Base-by-base conservation (phyloP, 78 protist species). In the Dictyostelium discoideum region DNA sequence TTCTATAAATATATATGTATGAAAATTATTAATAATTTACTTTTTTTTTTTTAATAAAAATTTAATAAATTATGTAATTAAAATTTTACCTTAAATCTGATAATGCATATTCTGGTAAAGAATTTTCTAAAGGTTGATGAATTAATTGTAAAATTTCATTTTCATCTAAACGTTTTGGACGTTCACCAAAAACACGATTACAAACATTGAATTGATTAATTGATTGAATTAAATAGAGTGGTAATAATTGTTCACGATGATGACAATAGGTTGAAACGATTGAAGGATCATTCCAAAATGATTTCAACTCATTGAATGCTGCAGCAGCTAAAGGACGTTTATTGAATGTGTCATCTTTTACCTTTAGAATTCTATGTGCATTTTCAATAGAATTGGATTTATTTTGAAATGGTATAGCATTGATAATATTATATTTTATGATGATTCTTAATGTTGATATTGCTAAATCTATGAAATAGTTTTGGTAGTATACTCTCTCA, bases 151-250 rank as follows among this genome's bases (percentile, higher is more conserved):
- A 32, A 3, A 90, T 82, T 72, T 90, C 95, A 72, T 24, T 32
- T 26, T 90, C 95, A 8, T 90, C 95, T 9, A 88, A 88, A 20
- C 20, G 42, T 54, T 82, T 90, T 48, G 78, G 54, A 54, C 14
- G 74, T 50, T 63, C 87, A 39, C 88, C 88, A 83, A 90, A 90
- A 73, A 90, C 84, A 72, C 95, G 72, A 22, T 67, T 87, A 74
- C 85, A 78, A 67, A 90, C 40, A 16, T 72, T 65, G 76, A 81
- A 90, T 39, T 90, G 84, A 22, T 80, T 86, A 32, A 90, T 90
- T 9, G 82, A 14, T 26, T n/a, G 24, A 81, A 63, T 29, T 48
- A 67, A 46, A 82, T 42, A 54, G 24, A 14, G 69, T 90, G 72
- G 79, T 48, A 50, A 90, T 67, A 67, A 9, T 67, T 39, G 60